Evolutionary conservation across 2,329 filamentous ascomycete genomes (phyloP).

Genomic region (Epichloe scottii): DNA sequence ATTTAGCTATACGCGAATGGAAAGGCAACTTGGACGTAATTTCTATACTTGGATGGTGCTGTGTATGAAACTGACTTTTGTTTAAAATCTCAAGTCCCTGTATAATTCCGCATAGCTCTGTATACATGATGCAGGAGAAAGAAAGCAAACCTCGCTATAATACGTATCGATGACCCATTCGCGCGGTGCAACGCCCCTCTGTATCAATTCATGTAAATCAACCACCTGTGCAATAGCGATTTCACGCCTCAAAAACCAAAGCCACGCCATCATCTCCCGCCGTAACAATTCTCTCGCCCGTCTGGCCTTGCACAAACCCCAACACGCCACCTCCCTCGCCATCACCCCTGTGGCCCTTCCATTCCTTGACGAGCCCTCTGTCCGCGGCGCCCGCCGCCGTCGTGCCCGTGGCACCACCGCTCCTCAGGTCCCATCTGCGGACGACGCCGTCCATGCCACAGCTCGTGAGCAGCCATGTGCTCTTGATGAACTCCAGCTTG

Average conservation of each 20-base stretch:
- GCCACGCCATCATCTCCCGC: slow-evolving; percentile 76
- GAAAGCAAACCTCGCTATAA: too few species aligned
- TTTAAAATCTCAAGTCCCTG: too few species aligned
- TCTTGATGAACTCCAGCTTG: slow-evolving; percentile 74
- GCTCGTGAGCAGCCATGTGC: slow-evolving; percentile 62
- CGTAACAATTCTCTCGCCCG: slow-evolving; percentile 65
- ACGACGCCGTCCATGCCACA: slow-evolving; percentile 90
- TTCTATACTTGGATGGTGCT: too few species aligned
- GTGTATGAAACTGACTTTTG: too few species aligned
- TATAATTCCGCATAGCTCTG: too few species aligned
- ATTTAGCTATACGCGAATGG: background rate
- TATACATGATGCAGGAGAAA: too few species aligned
- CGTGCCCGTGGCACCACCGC: slow-evolving; percentile 22
- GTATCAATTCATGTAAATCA: background rate
- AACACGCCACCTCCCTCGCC: slow-evolving; percentile 81
- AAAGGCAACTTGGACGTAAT: background rate
- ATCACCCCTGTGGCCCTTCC: slow-evolving; percentile 77
- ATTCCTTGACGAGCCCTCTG: slow-evolving; percentile 66
- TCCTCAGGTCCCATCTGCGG: slow-evolving; percentile 70
- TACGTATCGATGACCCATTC: too few species aligned
- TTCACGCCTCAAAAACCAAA: slow-evolving; percentile 51
- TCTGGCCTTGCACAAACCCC: slow-evolving; percentile 75
- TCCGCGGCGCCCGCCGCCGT: slow-evolving; percentile 28
- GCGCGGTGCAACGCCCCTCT: too few species aligned
- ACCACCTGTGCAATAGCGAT: background rate